Evolutionary conservation across 2,329 filamentous ascomycete species (phyloP).

Genomic region (Alternaria novae-zelandiae): DNA sequence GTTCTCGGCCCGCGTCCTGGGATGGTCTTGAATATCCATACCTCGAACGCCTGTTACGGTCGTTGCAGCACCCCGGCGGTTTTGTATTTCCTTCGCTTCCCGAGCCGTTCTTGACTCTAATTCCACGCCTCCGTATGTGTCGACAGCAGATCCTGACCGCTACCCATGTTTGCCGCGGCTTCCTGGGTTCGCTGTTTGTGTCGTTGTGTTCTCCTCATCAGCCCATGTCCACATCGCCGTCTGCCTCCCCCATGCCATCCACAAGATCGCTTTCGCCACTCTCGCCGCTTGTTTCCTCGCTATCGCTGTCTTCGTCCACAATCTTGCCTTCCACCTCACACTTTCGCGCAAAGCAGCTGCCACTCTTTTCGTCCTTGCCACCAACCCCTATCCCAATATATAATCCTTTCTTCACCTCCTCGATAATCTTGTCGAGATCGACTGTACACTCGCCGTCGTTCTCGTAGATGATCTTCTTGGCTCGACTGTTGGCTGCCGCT

Average conservation of each 20-base stretch:
- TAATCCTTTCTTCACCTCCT: slow-evolving; percentile 26
- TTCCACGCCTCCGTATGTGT: background rate
- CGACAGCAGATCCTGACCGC: background rate
- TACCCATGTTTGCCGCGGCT: background rate
- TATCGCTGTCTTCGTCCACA: slow-evolving; percentile 31
- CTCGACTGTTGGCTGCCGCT: slow-evolving; percentile 24
- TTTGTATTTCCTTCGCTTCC: background rate
- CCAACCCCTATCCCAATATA: slow-evolving; percentile 31
- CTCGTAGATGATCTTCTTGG: slow-evolving; percentile 33
- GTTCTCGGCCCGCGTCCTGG: background rate
- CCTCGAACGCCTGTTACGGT: background rate
- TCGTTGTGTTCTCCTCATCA: slow-evolving; percentile 1
- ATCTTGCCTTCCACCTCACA: slow-evolving; percentile 32
- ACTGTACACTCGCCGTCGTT: slow-evolving; percentile 21
- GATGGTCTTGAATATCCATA: background rate
- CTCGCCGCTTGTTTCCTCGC: slow-evolving; percentile 4
- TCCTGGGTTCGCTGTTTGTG: background rate
- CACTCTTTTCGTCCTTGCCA: slow-evolving; percentile 15
- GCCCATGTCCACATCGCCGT: slow-evolving; percentile 14
- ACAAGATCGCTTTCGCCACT: slow-evolving; percentile 9
- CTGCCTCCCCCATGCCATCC: background rate
- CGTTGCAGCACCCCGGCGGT: background rate
- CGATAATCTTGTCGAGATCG: slow-evolving; percentile 33
- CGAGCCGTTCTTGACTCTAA: background rate
- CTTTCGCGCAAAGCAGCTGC: slow-evolving; percentile 28